Percentiles rank a stretch among this genome's conserved stretches.
These are phyloP conservation scores for Lasiosphaeria ovina DNA, from an alignment of 495 filamentous ascomycete species.

Conservation along the genomic window DNA sequence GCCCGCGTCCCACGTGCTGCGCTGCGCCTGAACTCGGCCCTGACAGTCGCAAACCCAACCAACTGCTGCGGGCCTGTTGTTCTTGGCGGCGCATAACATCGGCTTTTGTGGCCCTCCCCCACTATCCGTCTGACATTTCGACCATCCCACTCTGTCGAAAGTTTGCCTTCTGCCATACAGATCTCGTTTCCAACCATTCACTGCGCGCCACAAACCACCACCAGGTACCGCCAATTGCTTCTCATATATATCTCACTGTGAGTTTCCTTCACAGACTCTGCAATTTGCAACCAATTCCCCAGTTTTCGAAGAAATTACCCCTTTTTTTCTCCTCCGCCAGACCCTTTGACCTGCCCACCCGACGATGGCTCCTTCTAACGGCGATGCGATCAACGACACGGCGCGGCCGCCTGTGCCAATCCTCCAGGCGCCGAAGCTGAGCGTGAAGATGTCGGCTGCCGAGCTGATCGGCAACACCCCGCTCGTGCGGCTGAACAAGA, in stretches of 20 bases:
- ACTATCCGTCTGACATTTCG: background rate
- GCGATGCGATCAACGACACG: conserved; percentile 15
- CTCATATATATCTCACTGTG: too few relatives aligned
- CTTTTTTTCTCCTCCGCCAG: background rate
- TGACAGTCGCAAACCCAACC: background rate
- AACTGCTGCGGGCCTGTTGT: background rate
- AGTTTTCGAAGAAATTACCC: background rate
- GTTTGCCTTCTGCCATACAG: background rate
- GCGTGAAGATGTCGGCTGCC: conserved; percentile 43
- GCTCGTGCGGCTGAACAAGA: conserved; percentile 83
- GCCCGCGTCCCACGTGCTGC: background rate
- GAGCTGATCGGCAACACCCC: conserved; percentile 89
- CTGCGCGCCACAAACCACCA: background rate
- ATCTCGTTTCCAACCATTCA: background rate
- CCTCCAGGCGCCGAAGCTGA: conserved; percentile 23
- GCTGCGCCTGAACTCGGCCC: background rate
- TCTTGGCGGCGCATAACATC: background rate
- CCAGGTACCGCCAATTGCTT: too few relatives aligned
- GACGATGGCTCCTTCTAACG: conserved; percentile 19
- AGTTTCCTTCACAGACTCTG: too few relatives aligned
- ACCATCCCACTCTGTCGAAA: background rate
- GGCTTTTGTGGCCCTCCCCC: background rate
- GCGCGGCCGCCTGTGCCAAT: conserved; percentile 23
- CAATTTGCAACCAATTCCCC: background rate
- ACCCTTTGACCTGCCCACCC: background rate